These are phyloP conservation scores for Cytospora chrysosperma DNA, from an alignment of 2,329 filamentous ascomycete genomes.

Conservation along the genomic window DNA sequence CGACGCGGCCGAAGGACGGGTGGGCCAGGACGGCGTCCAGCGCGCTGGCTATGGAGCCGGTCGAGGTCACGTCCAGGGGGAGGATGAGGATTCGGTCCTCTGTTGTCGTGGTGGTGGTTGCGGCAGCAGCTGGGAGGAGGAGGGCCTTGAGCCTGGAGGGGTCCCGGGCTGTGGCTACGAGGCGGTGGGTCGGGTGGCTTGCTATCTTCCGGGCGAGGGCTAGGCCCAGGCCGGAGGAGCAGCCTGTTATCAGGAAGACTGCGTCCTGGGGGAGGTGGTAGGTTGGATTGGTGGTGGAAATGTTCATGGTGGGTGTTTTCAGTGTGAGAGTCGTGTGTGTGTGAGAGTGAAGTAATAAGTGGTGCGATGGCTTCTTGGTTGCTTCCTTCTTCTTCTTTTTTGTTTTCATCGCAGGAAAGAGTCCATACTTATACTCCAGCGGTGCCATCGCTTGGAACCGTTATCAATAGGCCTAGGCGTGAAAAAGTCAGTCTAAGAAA, in stretches of 20 bases:
- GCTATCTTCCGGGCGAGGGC: slow-evolving; percentile 29
- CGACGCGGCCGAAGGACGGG: slow-evolving; percentile 36
- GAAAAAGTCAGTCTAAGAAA: too few species aligned
- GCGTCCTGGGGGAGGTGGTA: slow-evolving; percentile 36
- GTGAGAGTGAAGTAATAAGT: background rate
- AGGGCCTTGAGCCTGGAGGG: slow-evolving; percentile 33
- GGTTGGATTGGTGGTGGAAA: background rate
- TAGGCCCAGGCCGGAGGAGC: slow-evolving; percentile 33
- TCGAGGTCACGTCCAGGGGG: slow-evolving; percentile 44
- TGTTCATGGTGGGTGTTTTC: background rate
- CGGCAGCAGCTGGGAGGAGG: slow-evolving; percentile 29
- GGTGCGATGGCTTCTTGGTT: background rate
- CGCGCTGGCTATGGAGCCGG: slow-evolving; percentile 33
- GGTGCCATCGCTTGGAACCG: background rate
- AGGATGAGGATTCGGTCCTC: slow-evolving; percentile 38
- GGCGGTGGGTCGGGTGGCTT: slow-evolving; percentile 26
- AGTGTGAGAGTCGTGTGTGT: background rate
- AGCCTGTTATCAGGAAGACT: slow-evolving; percentile 39
- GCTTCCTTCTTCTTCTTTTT: background rate
- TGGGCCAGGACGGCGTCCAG: slow-evolving; percentile 32
- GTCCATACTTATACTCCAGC: background rate
- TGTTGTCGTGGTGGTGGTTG: too few species aligned
- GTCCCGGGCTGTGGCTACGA: slow-evolving; percentile 38
- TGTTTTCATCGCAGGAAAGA: background rate
- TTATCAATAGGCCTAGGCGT: too few species aligned